Conservation (phyloP, 2,329 filamentous ascomycete species). For the Aspergillus udagawae region DNA sequence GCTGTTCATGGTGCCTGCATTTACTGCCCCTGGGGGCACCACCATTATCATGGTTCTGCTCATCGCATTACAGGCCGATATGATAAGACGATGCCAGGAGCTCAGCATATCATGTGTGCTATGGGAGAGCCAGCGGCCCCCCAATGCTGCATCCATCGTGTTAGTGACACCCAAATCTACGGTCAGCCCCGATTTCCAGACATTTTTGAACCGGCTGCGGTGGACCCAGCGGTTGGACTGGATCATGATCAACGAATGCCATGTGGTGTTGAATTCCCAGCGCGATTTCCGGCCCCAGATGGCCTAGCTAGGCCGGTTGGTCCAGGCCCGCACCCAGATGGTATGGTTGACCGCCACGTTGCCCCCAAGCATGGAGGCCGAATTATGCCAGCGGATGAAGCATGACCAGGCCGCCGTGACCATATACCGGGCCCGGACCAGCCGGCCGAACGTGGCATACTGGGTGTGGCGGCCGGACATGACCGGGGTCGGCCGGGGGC, state of each 20-base stretch:
- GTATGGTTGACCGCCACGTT: conserved; percentile 12
- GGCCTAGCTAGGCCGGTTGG: not conserved
- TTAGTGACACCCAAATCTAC: conserved; percentile 8
- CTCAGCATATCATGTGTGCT: not conserved
- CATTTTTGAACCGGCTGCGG: not conserved
- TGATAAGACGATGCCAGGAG: not conserved
- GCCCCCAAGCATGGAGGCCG: conserved; percentile 1
- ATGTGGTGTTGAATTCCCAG: conserved; percentile 6
- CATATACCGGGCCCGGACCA: not conserved
- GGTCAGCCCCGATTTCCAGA: not conserved
- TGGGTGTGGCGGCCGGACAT: not conserved
- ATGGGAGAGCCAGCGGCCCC: conserved; percentile 7
- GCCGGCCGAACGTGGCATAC: conserved; percentile 1
- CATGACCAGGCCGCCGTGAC: not conserved
- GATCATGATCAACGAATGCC: conserved; percentile 7
- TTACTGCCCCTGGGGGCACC: not conserved
- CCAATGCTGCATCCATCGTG: conserved; percentile 4
- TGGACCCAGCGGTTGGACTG: not conserved
- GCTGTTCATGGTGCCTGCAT: conserved; percentile 6
- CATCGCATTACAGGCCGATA: not conserved
- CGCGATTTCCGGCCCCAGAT: conserved; percentile 1
- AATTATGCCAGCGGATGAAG: not conserved
- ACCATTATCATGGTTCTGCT: conserved; percentile 1
- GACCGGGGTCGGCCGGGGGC: not conserved
- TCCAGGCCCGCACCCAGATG: not conserved